Base-by-base conservation (phyloP, 1,284 basidiomycete species). In the Sporisorium sorghi region DNA sequence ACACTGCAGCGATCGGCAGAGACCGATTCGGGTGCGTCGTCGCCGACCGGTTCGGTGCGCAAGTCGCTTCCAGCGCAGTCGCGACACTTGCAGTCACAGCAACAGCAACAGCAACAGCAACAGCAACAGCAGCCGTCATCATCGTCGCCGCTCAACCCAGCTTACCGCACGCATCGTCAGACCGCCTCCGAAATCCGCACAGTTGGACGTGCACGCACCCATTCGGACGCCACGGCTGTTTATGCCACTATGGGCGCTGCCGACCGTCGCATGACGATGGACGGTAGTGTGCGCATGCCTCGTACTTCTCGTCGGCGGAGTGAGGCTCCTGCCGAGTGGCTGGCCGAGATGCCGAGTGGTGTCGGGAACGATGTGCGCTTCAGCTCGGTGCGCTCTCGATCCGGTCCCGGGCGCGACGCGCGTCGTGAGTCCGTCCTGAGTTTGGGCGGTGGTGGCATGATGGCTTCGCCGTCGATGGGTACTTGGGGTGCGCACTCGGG, bases 241-340 rank as follows among this genome's bases (percentile, higher is more conserved):
- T 57, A 60, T 23, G 53, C 44, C 7, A 63, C 60, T 3, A 21
- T 62, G 43, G 21, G 60, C 15, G 53, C 56, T 15, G 32, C 49
- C 4, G 53, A 59, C 23, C 48, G 54, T 15, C 43, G 64, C 9
- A 43, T 46, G 21, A 51, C 43, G 6, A 52, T 52, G 49, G 49
- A 46, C 39, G 43, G 12, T 12, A 33, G 8, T 37, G 35, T 14
- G 35, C 43, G 53, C 7, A 37, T 37, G 14, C 17, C 46, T n/a
- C 40, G 58, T 17, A 17, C 44, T 17, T 50, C 23, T 4, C 47
- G 57, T 5, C 58, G 70, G 43, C 56, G 64, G 17, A 73, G 70
- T 40, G 64, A 67, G 26, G 70, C 70, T 11, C 70, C 70, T 1
- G n/a, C 63, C 8, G 70, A 73, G 28, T 73, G 70, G 70, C 7